Conservation (phyloP, 2,329 filamentous ascomycete species). For the Phialophora macrospora region DNA sequence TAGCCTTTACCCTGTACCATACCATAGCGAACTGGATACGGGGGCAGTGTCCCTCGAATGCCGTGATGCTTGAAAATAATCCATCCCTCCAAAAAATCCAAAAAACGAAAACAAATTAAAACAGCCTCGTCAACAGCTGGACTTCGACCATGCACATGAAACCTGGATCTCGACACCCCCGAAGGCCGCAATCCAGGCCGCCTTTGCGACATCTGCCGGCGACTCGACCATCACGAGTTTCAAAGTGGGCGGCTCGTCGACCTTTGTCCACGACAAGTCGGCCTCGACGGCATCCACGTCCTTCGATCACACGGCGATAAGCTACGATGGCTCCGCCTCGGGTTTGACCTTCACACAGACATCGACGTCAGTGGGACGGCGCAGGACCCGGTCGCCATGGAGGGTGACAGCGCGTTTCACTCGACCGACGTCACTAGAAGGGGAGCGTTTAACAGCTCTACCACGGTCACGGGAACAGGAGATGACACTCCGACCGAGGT, state of each 20-base stretch:
- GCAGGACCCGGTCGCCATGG: neutral
- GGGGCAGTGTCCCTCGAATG: too few species aligned
- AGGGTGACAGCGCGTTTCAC: neutral
- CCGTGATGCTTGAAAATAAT: too few species aligned
- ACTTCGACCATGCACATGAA: too few species aligned
- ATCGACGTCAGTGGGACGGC: neutral
- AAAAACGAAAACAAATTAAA: too few species aligned
- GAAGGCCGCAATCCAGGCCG: neutral
- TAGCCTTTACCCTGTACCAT: too few species aligned
- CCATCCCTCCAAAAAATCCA: too few species aligned
- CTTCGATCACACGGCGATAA: neutral
- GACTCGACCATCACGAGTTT: neutral
- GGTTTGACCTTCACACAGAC: neutral
- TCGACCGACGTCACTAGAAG: neutral
- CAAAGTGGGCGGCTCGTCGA: slow-evolving; percentile 4
- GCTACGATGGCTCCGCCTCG: slow-evolving; percentile 1
- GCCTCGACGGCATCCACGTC: slow-evolving; percentile 3
- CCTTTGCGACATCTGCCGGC: neutral
- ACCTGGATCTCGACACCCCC: slow-evolving; percentile 1
- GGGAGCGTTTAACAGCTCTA: neutral
- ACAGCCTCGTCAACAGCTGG: too few species aligned
- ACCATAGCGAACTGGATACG: too few species aligned
- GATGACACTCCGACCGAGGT: slow-evolving; percentile 5
- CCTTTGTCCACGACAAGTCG: slow-evolving; percentile 1
- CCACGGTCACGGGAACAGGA: neutral